Evolutionary conservation across 208 protist genomes (phyloP), one percentile per base, ranked within the genome.

Genomic region (Angomonas ambiguus): DNA sequence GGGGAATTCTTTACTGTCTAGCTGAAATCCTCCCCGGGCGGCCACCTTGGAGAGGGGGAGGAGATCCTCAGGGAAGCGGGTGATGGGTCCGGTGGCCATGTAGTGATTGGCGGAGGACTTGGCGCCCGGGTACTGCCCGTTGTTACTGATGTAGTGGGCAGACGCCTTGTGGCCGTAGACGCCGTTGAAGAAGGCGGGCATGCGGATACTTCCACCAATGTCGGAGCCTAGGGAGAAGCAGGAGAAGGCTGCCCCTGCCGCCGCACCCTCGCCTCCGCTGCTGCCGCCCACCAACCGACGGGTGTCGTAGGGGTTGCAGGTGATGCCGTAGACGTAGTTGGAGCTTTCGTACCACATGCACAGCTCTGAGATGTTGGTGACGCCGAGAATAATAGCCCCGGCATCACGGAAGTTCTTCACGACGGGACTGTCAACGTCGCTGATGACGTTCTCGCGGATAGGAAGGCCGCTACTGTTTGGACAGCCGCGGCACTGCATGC

Each of bases 261-360:
- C 89, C 11, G 84, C 79, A 1, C 88, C 87, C 62, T 91, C 85
- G 32, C 91, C 91, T 30, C 91, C 91, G 67, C 84, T 92, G 82
- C 88, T 95, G 48, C 91, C 91, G 25, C 91, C 91, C 5, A 93
- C 87, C 22, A 93, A 59, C 67, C 84, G 82, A 25, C 87, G 77
- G 5, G 87, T 87, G 62, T 96, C 88, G 77, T 89, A 96, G 13
- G 91, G 88, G 77, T 96, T 96, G 74, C 82, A 89, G 51, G 79
- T 86, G 71, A 91, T 92, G 66, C 91, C 91, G 77, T 94, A 94
- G 45, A 91, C 72, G 72, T 92, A 82, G 74, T 96, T 96, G 65
- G 74, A 87, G 69, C 85, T 94, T 72, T 96, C 87, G 45, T 87
- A 91, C 85, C 87, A 92, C 85, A 95, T 94, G 75, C 87, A 92